These are phyloP conservation scores for Penicillium psychrofluorescens DNA, from an alignment of 495 filamentous ascomycete species.

Conservation along the genomic window DNA sequence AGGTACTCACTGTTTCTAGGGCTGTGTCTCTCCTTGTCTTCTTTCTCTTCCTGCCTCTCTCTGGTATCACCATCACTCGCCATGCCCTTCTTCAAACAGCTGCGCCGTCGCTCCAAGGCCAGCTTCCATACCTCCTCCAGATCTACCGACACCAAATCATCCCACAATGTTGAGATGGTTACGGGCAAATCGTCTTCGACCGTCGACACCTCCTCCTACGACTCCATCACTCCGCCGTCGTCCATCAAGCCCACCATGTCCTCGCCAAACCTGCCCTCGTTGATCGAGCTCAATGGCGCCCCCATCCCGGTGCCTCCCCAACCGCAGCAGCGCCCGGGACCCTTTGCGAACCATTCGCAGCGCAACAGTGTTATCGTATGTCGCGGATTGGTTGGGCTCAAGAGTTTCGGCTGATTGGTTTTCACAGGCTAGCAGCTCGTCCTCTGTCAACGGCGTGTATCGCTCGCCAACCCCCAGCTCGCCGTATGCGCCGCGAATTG, in stretches of 20 bases:
- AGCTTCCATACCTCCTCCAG: constrained; percentile 44
- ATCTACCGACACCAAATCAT: constrained; percentile 41
- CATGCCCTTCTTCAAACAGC: constrained; percentile 68
- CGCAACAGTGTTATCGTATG: constrained; percentile 45
- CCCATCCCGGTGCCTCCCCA: constrained; percentile 25
- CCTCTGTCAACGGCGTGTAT: constrained; percentile 46
- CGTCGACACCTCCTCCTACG: constrained; percentile 49
- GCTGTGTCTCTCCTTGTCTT: not conserved
- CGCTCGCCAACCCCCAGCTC: constrained; percentile 54
- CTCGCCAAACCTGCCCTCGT: constrained; percentile 45
- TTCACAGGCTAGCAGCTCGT: constrained; percentile 26
- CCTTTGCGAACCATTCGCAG: constrained; percentile 34
- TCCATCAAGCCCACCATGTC: constrained; percentile 50
- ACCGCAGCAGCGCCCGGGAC: constrained; percentile 38
- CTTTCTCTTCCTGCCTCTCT: constrained; percentile 4
- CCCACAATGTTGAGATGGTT: constrained; percentile 44
- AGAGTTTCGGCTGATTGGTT: not conserved
- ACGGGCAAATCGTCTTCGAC: constrained; percentile 58
- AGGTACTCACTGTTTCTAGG: no score
- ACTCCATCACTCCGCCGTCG: constrained; percentile 51
- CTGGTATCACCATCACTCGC: constrained; percentile 2
- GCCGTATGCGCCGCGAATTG: constrained; percentile 68
- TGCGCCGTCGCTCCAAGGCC: constrained; percentile 66
- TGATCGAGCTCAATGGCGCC: constrained; percentile 34
- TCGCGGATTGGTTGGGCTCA: not conserved